Conservation (phyloP, 129 eudicot species). For the Lactuca sativa region DNA sequence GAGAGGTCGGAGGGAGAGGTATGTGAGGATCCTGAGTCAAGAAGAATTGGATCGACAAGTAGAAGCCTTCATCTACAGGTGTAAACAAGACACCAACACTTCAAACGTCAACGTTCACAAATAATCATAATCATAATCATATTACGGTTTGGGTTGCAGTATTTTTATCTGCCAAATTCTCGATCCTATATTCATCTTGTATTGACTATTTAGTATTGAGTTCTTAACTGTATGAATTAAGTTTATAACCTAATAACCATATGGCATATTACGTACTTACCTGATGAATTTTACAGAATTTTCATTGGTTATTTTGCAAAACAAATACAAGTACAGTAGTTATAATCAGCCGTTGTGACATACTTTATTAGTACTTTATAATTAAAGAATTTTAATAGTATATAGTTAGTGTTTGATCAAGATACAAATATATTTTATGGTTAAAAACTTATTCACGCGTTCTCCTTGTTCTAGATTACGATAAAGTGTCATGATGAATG, state of each 20-base stretch:
- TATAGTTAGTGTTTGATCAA: background rate
- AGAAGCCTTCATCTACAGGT: conserved; percentile 59
- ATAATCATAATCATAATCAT: conserved; percentile 36
- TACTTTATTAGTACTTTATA: too few relatives aligned
- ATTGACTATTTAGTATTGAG: background rate
- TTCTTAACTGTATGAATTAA: conserved; percentile 4
- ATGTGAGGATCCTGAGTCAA: conserved; percentile 33
- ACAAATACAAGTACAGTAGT: background rate
- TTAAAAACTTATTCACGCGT: background rate
- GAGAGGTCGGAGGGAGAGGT: conserved; percentile 42
- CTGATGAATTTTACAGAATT: background rate
- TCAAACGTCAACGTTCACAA: conserved; percentile 16
- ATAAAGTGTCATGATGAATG: background rate
- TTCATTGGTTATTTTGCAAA: background rate
- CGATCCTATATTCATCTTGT: background rate
- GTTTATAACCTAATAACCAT: background rate
- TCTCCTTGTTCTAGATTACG: background rate
- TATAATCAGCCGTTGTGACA: too few relatives aligned
- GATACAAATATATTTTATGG: background rate
- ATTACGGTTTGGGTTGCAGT: conserved; percentile 24
- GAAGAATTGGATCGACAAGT: conserved; percentile 59
- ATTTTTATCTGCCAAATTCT: conserved; percentile 33
- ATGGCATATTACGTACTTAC: background rate
- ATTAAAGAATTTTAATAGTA: too few relatives aligned
- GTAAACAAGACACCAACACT: conserved; percentile 32